Percentiles rank a stretch among this genome's conserved stretches.
Evolutionary conservation across 345 rosid species (phyloP).

Genomic region (Fremontodendron californicum): DNA sequence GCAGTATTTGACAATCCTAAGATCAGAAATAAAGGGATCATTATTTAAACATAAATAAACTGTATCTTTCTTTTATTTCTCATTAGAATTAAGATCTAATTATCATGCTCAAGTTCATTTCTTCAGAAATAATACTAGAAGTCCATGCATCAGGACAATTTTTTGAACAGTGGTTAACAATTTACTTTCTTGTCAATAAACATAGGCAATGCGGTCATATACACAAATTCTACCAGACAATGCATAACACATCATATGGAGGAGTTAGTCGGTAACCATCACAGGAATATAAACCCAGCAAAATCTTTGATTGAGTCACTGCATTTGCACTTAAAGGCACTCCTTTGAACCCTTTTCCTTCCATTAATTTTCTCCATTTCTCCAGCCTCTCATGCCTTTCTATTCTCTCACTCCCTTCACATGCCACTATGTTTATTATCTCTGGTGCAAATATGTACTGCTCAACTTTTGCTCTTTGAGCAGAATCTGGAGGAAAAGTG

Average conservation of each 20-base stretch:
- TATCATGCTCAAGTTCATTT: not conserved
- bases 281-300: constrained; percentile 52
- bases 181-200: not conserved
- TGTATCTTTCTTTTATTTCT: not conserved
- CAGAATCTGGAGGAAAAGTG: constrained; percentile 50
- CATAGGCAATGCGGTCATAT: not conserved
- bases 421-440: constrained; percentile 55
- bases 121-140: not conserved
- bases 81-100: not conserved
- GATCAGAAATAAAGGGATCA: constrained; percentile 10
- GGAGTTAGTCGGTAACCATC: constrained; percentile 53
- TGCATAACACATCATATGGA: not conserved
- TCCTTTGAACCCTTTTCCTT: constrained; percentile 54
- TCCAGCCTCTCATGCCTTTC: constrained; percentile 62
- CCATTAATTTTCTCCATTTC: constrained; percentile 63
- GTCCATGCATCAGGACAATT: not conserved
- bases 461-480: constrained; percentile 60
- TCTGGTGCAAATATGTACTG: constrained; percentile 57
- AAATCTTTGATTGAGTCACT: constrained; percentile 55
- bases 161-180: constrained; percentile 9
- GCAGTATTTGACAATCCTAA: constrained; percentile 86
- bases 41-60: not conserved
- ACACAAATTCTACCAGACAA: not conserved
- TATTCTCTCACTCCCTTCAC: constrained; percentile 52
- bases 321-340: constrained; percentile 54